Conservation (phyloP, 2,329 filamentous ascomycete genomes). For the Graphium sp. region DNA sequence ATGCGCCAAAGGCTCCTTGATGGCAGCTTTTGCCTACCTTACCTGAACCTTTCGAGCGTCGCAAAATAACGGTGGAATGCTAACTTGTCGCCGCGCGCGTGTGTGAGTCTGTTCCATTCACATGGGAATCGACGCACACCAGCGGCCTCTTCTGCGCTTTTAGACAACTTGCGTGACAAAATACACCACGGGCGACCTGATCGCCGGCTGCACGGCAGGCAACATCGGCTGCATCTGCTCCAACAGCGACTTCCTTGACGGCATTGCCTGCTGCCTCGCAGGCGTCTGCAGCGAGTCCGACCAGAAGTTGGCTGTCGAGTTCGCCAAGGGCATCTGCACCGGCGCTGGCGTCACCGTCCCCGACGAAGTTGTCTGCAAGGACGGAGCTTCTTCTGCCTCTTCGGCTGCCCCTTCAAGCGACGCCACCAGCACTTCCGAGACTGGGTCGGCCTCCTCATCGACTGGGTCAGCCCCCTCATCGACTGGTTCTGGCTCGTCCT, state of each 20-base stretch:
- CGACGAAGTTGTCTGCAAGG: slow-evolving; percentile 17
- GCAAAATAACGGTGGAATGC: too few relatives aligned
- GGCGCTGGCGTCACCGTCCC: slow-evolving; percentile 17
- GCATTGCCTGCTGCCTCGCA: slow-evolving; percentile 23
- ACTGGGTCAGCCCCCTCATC: too few relatives aligned
- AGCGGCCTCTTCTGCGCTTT: not conserved
- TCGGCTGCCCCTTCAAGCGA: slow-evolving; percentile 1
- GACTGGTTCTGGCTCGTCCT: too few relatives aligned
- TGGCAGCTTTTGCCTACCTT: too few relatives aligned
- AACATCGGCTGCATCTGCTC: slow-evolving; percentile 23
- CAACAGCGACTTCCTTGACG: slow-evolving; percentile 16
- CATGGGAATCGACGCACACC: too few relatives aligned
- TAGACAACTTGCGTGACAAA: slow-evolving; percentile 16
- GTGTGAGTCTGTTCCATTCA: too few relatives aligned
- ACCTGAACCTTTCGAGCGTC: too few relatives aligned
- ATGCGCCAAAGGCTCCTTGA: too few relatives aligned
- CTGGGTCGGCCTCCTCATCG: not conserved
- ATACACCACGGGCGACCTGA: slow-evolving; percentile 14
- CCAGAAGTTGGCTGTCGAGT: slow-evolving; percentile 16
- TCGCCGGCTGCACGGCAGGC: slow-evolving; percentile 19
- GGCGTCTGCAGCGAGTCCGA: slow-evolving; percentile 15
- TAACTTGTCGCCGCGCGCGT: too few relatives aligned
- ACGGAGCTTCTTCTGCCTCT: not conserved
- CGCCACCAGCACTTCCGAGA: not conserved
- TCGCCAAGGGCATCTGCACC: slow-evolving; percentile 20